Percentiles rank a stretch among this genome's conserved stretches.
Evolutionary conservation across 2,329 filamentous ascomycete genomes (phyloP).

Genomic region (Arthroderma sp.): DNA sequence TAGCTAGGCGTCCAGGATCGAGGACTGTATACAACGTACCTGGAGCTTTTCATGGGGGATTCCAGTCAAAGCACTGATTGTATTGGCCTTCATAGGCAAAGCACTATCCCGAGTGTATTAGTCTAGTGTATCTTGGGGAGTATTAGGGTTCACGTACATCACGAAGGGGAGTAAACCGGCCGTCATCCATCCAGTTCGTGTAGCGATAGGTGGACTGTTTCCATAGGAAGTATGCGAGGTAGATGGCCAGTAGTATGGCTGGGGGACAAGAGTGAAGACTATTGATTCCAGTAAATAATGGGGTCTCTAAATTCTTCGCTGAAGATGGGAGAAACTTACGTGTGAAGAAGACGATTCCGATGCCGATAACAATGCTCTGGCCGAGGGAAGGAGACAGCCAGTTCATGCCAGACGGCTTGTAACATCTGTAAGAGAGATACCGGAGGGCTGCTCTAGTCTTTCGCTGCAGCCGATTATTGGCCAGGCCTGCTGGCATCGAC

Average conservation of each 20-base stretch:
- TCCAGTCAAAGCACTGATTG: slow-evolving; percentile 40
- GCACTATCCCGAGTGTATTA: neutral
- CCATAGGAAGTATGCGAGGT: slow-evolving; percentile 30
- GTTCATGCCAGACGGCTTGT: neutral
- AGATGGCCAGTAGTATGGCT: slow-evolving; percentile 45
- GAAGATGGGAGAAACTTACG: neutral
- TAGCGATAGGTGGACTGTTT: slow-evolving; percentile 41
- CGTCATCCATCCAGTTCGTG: slow-evolving; percentile 40
- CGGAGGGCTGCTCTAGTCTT: no score
- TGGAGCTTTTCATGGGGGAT: slow-evolving; percentile 42
- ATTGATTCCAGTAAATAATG: neutral
- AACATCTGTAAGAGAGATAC: neutral
- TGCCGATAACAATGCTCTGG: neutral
- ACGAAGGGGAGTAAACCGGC: slow-evolving; percentile 41
- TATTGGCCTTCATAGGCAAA: slow-evolving; percentile 40
- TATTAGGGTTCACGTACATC: slow-evolving; percentile 19
- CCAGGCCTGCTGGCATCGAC: neutral
- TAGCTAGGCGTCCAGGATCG: neutral
- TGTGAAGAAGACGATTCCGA: neutral
- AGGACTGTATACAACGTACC: neutral
- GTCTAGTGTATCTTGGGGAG: neutral
- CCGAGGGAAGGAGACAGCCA: neutral
- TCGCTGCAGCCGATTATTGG: no score
- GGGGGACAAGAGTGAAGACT: slow-evolving; percentile 37
- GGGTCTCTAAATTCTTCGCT: no score